Base-by-base conservation (phyloP, 371 early-diverging fungal genomes). In the Zychaea mexicana region DNA sequence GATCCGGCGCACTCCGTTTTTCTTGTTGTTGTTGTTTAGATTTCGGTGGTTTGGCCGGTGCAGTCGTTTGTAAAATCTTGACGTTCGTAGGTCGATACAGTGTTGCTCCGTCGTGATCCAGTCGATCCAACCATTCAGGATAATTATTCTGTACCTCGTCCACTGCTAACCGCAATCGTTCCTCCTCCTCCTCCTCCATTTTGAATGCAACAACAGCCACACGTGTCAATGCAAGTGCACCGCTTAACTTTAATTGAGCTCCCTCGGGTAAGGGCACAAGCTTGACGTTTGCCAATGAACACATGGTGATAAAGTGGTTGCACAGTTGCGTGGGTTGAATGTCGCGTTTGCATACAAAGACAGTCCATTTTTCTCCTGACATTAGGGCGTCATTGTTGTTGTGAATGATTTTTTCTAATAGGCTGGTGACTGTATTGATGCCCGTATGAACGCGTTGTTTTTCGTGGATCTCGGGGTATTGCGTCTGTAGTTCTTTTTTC, bases 291-390 rank as follows among this genome's bases (percentile, higher is more conserved):
- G 77, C 66, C 38, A 79, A 27, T 9, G 72, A 72, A 1, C 72
- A 71, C 77, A 79, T 74, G 47, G 62, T 59, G 19, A 74, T 60
- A 22, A 79, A 49, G 53, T 79, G 79, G 17, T 67, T 54, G 26
- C 77, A 76, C 7, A 79, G 19, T 5, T 74, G 72, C 3, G 59
- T 22, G 7, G 77, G 77, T 36, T 74, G 69, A 36, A 73, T 72
- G 21, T 79, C 79, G 33, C 79, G 60, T 32, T 71, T 70, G 57
- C 79, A 79, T 10, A 79, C 71, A 58, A 71, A 79, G 6, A 79
- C 59, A 17, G 71, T 61, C 56, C 10, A 31, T 22, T 0, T 27
- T 5, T 24, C 19, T 45, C 57, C 22, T 46, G 62, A 21, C n/a
- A n/a, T n/a, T n/a, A n/a, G n/a, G n/a, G n/a, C n/a, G n/a, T n/a